Evolutionary conservation across 805 yeast genomes (phyloP), one percentile per base, ranked within the genome.

Genomic region (Candida mattraensis): DNA sequence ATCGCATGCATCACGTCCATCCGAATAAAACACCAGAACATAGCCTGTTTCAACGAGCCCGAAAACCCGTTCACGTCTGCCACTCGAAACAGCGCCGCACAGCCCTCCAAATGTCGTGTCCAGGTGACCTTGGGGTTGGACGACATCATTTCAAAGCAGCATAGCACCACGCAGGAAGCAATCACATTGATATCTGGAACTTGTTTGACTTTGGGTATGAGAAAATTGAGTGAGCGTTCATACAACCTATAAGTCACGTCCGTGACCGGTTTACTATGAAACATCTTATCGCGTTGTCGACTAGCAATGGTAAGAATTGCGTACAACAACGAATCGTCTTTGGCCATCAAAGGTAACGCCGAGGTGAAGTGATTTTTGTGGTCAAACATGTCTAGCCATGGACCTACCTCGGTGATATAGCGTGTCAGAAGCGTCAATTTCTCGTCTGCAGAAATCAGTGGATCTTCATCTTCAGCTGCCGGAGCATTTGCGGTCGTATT

Each of bases 21-120:
- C 23, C 73, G 50, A 2, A 67, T 67, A 46, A 65, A 63, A 37
- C 66, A 62, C 72, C 72, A 67, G 42, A 67, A 67, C 16, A 66
- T 41, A 1, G 67, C 64, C 34, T 67, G 47, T 26, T 64, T 63
- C 25, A 63, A 51, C 10, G 51, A 50, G 4, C 53, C 48, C 22
- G 63, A 53, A 42, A 67, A 66, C 3, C 73, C 72, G 47, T 64
- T 50, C 23, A 67, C 55, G 5, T 59, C 63, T 25, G 57, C 54
- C 14, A 65, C 57, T 31, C 56, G 57, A 40, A 67, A 64, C 30
- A 63, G 40, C 0, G 64, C 62, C 2, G 64, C 59, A 46, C 72
- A 67, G 5, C 72, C 73, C 50, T 63, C 69, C 8, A 66, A 48
- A 44, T 67, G 71, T 28, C 62, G 55, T 29, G 70, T 48, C 70